A percentile compares a stretch with the other conserved stretches of the same genome.
phyloP scores from a whole-genome alignment of 805 yeast species.

The Phaffomyces opuntiae region DNA sequence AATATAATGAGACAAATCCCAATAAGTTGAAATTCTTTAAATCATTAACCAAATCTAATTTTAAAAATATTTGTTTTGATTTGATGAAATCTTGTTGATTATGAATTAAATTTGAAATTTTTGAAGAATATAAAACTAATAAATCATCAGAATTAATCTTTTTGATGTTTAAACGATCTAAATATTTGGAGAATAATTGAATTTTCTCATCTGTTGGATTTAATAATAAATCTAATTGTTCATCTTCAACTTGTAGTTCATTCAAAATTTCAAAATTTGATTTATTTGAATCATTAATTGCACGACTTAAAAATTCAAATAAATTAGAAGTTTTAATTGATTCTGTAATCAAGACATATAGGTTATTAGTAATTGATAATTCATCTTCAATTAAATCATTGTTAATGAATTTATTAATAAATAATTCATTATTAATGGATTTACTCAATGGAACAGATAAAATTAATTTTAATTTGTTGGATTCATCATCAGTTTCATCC shows the following conservation, averaged over 20 bases:
- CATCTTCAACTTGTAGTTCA: constrained; percentile 14
- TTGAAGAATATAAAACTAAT: constrained; percentile 21
- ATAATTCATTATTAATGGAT: constrained; percentile 23
- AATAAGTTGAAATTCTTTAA: constrained; percentile 15
- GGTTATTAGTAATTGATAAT: no score
- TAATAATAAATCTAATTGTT: constrained; percentile 23
- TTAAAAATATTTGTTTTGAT: constrained; percentile 21
- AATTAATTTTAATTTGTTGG: constrained; percentile 22
- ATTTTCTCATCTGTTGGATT: constrained; percentile 23
- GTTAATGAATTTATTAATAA: constrained; percentile 15
- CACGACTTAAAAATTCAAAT: constrained; percentile 16
- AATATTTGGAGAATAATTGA: constrained; percentile 13
- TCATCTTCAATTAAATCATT: constrained; percentile 2
- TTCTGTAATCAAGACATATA: constrained; percentile 12
- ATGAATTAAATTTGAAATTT: constrained; percentile 22
- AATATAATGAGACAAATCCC: constrained; percentile 26
- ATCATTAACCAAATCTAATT: constrained; percentile 12
- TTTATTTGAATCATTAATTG: not conserved
- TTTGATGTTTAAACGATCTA: constrained; percentile 15
- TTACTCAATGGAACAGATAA: constrained; percentile 18
- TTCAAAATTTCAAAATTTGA: constrained; percentile 7
- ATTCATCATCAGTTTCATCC: constrained; percentile 10
- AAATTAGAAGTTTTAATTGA: constrained; percentile 17
- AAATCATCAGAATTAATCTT: constrained; percentile 18
- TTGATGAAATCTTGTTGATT: constrained; percentile 17